These are phyloP conservation scores for Murraya paniculata DNA, from an alignment of 345 rosid species.

Conservation along the genomic window DNA sequence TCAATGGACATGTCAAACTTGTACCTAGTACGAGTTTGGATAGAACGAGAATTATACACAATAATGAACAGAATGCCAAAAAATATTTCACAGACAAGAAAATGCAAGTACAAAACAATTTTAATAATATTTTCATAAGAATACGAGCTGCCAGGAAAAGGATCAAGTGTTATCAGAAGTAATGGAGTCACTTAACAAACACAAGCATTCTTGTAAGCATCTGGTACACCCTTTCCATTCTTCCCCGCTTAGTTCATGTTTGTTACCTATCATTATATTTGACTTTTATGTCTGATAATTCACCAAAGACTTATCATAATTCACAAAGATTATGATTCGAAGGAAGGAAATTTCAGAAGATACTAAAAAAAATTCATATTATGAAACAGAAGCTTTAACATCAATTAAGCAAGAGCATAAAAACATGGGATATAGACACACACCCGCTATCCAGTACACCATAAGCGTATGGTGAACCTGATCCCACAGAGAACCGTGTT, in stretches of 20 bases:
- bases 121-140: not conserved
- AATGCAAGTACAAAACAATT: not conserved
- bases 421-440: conserved; percentile 8
- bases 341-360: not conserved
- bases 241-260: not conserved
- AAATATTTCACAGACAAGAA: not conserved
- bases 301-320: not conserved
- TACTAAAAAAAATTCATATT: not conserved
- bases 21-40: conserved; percentile 48
- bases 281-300: not conserved
- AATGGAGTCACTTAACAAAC: not conserved
- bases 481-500: conserved; percentile 93
- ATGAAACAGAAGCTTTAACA: not conserved
- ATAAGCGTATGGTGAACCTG: conserved; percentile 99
- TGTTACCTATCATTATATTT: not conserved
- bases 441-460: conserved; percentile 98
- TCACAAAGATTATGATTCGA: not conserved
- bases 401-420: not conserved
- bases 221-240: not conserved
- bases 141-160: not conserved
- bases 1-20: conserved; percentile 77
- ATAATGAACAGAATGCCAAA: not conserved
- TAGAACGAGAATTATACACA: not conserved
- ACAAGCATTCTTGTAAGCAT: not conserved
- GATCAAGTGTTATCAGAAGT: not conserved